Percentiles rank a stretch among this genome's conserved stretches.
Evolutionary conservation across 2,329 filamentous ascomycete genomes (phyloP).

Genomic region (Alternaria arbusti): DNA sequence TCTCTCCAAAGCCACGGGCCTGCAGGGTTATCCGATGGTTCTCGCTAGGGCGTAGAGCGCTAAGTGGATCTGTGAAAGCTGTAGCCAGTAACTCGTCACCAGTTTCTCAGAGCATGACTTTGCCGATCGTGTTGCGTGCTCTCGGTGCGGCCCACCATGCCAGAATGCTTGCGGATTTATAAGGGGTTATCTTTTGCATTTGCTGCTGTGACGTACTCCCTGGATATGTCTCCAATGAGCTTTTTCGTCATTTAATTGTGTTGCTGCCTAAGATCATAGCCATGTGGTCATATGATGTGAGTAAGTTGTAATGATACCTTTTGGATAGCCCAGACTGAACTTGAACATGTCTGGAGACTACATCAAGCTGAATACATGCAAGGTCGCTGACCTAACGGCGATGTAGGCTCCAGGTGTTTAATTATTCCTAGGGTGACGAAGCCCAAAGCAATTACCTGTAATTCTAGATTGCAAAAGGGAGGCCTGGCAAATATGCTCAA

Average conservation of each 20-base stretch:
- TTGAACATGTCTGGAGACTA: background rate
- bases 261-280: background rate
- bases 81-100: background rate
- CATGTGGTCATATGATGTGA: background rate
- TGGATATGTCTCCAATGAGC: background rate
- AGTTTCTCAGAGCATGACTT: background rate
- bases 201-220: background rate
- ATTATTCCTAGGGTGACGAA: background rate
- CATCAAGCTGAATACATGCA: background rate
- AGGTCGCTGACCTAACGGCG: background rate
- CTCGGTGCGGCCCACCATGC: background rate
- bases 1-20: background rate
- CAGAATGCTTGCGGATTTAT: background rate
- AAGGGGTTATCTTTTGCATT: background rate
- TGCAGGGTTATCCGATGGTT: background rate
- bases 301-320: background rate
- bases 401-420: background rate
- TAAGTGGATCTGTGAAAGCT: background rate
- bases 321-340: background rate
- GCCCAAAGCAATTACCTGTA: background rate
- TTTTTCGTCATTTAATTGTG: background rate
- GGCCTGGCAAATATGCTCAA: background rate
- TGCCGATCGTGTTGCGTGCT: background rate
- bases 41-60: background rate
- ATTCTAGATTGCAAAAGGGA: background rate